phyloP scores from a whole-genome alignment of 2,329 filamentous ascomycete genomes.

The Penicillium sumatraense region DNA sequence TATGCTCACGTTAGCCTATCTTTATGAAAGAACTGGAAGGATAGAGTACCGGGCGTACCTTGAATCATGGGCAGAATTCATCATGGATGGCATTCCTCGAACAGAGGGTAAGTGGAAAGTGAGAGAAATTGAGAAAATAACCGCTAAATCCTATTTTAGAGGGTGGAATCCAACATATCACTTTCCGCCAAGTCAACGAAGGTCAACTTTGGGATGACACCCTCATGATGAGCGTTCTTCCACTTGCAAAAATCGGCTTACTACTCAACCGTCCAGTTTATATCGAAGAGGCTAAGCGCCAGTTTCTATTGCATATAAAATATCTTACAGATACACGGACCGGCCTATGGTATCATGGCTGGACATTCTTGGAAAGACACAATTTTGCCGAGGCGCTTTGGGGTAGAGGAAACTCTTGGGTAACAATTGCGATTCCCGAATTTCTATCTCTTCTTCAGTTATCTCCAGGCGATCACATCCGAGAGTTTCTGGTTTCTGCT shows the following conservation, averaged over 20 bases:
- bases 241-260: slow-evolving; percentile 6
- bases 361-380: slow-evolving; percentile 9
- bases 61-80: slow-evolving; percentile 9
- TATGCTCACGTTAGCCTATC: slow-evolving; percentile 5
- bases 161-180: slow-evolving; percentile 4
- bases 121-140: too few relatives aligned
- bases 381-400: slow-evolving; percentile 6
- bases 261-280: slow-evolving; percentile 6
- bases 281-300: slow-evolving; percentile 6
- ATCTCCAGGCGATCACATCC: slow-evolving; percentile 2
- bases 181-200: slow-evolving; percentile 7
- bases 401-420: slow-evolving; percentile 8
- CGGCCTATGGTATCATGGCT: slow-evolving; percentile 6
- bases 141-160: not conserved
- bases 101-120: slow-evolving; percentile 1
- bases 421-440: slow-evolving; percentile 10
- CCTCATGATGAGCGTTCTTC: slow-evolving; percentile 7
- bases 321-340: slow-evolving; percentile 1
- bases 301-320: slow-evolving; percentile 5
- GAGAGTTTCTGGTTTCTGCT: slow-evolving; percentile 2
- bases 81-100: slow-evolving; percentile 7
- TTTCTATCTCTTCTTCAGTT: slow-evolving; percentile 8
- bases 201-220: slow-evolving; percentile 8
- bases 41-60: slow-evolving; percentile 5
- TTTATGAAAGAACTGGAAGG: slow-evolving; percentile 3